phyloP scores from a whole-genome alignment of 257 asterid genomes.

The Lycium barbarum region DNA sequence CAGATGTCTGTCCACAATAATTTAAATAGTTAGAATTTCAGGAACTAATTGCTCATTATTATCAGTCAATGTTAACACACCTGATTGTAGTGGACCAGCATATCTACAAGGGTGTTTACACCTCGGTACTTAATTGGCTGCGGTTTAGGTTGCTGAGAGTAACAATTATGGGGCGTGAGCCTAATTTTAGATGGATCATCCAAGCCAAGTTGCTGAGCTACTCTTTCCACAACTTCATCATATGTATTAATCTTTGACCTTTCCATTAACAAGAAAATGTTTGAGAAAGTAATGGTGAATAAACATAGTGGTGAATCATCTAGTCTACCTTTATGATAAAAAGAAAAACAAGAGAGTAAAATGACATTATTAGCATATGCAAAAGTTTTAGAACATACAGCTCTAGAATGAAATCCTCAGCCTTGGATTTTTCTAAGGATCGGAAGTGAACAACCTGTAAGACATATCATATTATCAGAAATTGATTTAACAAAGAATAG shows the following conservation, averaged over 20 bases:
- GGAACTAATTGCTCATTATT: conserved; percentile 8
- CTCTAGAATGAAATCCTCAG: conserved; percentile 86
- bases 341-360: not conserved
- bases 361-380: not conserved
- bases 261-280: conserved; percentile 33
- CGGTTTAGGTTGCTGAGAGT: conserved; percentile 98
- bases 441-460: conserved; percentile 91
- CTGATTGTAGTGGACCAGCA: conserved; percentile 99
- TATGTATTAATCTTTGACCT: conserved; percentile 89
- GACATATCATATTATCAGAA: not conserved
- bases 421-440: conserved; percentile 85
- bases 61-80: conserved; percentile 41
- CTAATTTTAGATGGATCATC: conserved; percentile 93
- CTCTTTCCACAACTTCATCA: conserved; percentile 94
- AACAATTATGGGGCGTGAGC: conserved; percentile 97
- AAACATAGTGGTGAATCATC: not conserved
- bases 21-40: conserved; percentile 9
- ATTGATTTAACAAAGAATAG: conserved; percentile 5
- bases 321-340: not conserved
- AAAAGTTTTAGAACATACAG: conserved; percentile 63
- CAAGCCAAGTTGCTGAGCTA: conserved; percentile 81
- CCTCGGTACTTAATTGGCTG: conserved; percentile 82
- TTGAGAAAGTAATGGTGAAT: conserved; percentile 23
- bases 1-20: conserved; percentile 65
- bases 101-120: conserved; percentile 79